Evolutionary conservation across 345 rosid species (phyloP).

Genomic region (Brassica nigra): DNA sequence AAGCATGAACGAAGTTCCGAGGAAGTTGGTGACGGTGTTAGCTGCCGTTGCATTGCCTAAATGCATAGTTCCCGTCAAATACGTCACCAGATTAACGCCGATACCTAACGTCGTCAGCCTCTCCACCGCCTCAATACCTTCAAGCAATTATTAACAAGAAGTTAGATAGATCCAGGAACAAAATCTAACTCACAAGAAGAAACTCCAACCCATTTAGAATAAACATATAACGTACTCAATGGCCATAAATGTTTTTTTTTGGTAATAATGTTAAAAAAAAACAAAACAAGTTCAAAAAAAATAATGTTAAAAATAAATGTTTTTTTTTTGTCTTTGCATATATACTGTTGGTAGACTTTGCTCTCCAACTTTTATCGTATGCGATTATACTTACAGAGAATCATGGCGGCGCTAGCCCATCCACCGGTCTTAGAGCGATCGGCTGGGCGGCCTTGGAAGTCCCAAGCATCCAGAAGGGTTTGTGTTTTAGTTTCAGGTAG

Average conservation of each 20-base stretch:
- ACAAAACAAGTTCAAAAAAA: no score
- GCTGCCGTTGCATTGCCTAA: constrained; percentile 84
- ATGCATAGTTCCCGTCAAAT: constrained; percentile 90
- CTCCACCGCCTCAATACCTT: constrained; percentile 83
- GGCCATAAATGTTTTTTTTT: neutral
- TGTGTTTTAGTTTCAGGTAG: constrained; percentile 56
- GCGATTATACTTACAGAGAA: constrained; percentile 56
- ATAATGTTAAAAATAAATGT: no score
- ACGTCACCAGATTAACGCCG: constrained; percentile 90
- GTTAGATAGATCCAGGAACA: neutral
- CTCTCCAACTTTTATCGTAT: neutral
- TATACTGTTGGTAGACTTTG: neutral
- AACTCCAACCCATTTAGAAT: neutral
- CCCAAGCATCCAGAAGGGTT: constrained; percentile 83
- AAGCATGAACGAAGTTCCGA: constrained; percentile 95
- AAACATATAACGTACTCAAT: neutral
- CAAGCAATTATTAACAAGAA: neutral
- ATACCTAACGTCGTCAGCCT: constrained; percentile 94
- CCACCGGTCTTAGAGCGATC: constrained; percentile 72
- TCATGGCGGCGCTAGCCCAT: constrained; percentile 93
- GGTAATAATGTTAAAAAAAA: no score
- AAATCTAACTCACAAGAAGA: neutral
- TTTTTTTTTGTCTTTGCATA: neutral
- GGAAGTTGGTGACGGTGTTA: constrained; percentile 84
- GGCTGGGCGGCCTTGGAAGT: constrained; percentile 81